phyloP scores from a whole-genome alignment of 2,329 filamentous ascomycete species.

The Claviceps spartinae region DNA sequence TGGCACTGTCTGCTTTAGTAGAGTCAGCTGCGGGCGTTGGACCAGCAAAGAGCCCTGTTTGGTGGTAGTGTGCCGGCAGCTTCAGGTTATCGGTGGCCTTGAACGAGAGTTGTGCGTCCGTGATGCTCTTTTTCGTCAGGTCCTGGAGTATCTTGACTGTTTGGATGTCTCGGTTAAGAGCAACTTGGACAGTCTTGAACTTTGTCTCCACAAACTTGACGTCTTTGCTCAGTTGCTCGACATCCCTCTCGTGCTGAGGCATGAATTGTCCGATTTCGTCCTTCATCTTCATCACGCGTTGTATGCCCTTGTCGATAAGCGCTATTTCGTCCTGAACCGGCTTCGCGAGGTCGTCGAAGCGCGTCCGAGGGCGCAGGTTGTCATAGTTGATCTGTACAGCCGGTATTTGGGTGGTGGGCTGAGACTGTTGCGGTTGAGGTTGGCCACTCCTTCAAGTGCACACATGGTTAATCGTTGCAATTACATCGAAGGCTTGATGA shows the following conservation, averaged over 20 bases:
- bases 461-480: background rate
- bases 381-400: constrained; percentile 68
- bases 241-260: constrained; percentile 38
- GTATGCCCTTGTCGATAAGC: constrained; percentile 65
- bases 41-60: constrained; percentile 29
- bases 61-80: constrained; percentile 46
- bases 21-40: constrained; percentile 16
- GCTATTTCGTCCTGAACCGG: constrained; percentile 69
- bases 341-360: constrained; percentile 80
- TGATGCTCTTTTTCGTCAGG: constrained; percentile 46
- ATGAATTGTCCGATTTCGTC: constrained; percentile 60
- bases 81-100: constrained; percentile 62
- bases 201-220: constrained; percentile 36
- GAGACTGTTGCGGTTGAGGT: constrained; percentile 16
- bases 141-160: constrained; percentile 51
- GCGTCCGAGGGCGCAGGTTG: constrained; percentile 72
- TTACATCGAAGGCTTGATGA: background rate
- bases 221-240: constrained; percentile 32
- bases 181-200: constrained; percentile 30
- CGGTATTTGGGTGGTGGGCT: constrained; percentile 40
- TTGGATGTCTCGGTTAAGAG: constrained; percentile 42
- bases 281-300: constrained; percentile 64
- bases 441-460: constrained; percentile 13
- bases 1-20: constrained; percentile 19
- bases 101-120: constrained; percentile 58